Evolutionary conservation across 1,284 basidiomycete species (phyloP).

Genomic region (Ganoderma boninense): DNA sequence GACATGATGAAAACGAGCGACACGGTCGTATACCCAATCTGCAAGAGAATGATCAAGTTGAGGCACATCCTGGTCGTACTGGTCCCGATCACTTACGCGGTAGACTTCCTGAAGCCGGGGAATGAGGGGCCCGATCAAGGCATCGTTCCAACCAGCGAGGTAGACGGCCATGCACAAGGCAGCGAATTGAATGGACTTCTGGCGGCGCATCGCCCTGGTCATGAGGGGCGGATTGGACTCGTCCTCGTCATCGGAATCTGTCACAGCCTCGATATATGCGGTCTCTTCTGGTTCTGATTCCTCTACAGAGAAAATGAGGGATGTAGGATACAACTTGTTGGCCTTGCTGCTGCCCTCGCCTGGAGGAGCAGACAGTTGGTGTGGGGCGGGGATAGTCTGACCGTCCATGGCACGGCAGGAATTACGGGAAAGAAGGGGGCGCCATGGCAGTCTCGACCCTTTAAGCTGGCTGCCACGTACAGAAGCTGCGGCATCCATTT

Average conservation of each 20-base stretch:
- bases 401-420: neutral
- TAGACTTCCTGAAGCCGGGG: conserved; percentile 67
- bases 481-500: neutral
- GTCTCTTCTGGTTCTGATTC: too few relatives aligned
- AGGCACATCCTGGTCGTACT: conserved; percentile 1
- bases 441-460: neutral
- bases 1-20: conserved; percentile 65
- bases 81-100: conserved; percentile 42
- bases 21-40: conserved; percentile 55
- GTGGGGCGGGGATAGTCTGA: neutral
- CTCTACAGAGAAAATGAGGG: neutral
- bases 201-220: too few relatives aligned
- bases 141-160: conserved; percentile 64
- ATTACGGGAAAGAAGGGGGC: neutral
- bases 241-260: too few relatives aligned
- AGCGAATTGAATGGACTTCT: too few relatives aligned
- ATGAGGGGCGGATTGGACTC: too few relatives aligned
- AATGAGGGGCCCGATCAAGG: conserved; percentile 64
- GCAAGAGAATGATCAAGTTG: neutral
- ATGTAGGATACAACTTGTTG: neutral
- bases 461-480: neutral
- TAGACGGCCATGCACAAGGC: conserved; percentile 39
- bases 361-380: neutral
- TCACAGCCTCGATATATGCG: too few relatives aligned
- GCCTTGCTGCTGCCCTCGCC: neutral